Evolutionary conservation across 2,329 filamentous ascomycete genomes (phyloP).

Genomic region (Mycogone perniciosa): DNA sequence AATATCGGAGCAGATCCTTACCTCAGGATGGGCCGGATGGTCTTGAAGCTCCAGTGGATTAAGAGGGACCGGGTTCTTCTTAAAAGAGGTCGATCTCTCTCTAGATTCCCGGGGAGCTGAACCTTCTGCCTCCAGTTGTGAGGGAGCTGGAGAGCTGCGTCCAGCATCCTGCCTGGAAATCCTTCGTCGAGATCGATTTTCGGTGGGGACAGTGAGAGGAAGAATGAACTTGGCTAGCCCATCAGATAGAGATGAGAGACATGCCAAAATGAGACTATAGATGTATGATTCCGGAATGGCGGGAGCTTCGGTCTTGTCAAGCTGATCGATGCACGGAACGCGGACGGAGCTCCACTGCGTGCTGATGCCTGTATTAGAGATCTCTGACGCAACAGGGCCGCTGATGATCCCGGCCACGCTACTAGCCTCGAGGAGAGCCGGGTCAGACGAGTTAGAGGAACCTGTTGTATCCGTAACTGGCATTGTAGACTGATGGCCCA

Average conservation of each 20-base stretch:
- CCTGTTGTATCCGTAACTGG: conserved; percentile 56
- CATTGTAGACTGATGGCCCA: conserved; percentile 81
- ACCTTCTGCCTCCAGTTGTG: conserved; percentile 30
- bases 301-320: conserved; percentile 86
- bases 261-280: conserved; percentile 81
- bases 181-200: conserved; percentile 50
- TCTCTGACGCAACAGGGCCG: conserved; percentile 59
- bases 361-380: conserved; percentile 72
- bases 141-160: conserved; percentile 37
- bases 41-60: conserved; percentile 75
- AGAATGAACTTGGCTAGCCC: conserved; percentile 89
- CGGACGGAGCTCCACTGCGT: conserved; percentile 84
- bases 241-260: conserved; percentile 85
- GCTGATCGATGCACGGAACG: conserved; percentile 83
- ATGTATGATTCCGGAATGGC: conserved; percentile 85
- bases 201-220: conserved; percentile 78
- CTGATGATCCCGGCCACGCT: conserved; percentile 84
- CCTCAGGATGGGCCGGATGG: conserved; percentile 63
- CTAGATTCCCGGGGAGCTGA: conserved; percentile 31
- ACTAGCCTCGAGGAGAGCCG: conserved; percentile 82
- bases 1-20: conserved; percentile 72
- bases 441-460: conserved; percentile 58
- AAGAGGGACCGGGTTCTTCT: conserved; percentile 69
- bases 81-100: conserved; percentile 61
- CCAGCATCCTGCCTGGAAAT: conserved; percentile 37